Evolutionary conservation across 2,329 filamentous ascomycete species (phyloP), one percentile per base, ranked within the genome.

Genomic region (Colletotrichum orbiculare): DNA sequence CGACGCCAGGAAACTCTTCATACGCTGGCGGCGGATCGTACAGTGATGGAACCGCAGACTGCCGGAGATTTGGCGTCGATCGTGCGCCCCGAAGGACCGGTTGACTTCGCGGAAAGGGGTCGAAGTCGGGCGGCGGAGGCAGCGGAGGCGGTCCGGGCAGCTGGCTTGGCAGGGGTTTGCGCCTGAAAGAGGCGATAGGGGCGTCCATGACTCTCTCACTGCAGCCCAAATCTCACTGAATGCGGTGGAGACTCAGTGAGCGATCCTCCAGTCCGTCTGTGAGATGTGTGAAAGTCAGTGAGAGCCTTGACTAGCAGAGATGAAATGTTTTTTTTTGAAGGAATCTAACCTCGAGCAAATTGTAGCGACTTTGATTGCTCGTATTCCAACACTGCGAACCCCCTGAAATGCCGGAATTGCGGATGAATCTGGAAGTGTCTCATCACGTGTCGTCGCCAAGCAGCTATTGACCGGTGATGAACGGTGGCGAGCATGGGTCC

Each of bases 371-470:
- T 8, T 9, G 11, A 35, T 12, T 13, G n/a, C 3, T 64, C 55
- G 55, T 54, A 64, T 49, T 37, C 55, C 10, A 10, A 45, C n/a
- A 61, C 37, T 52, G 56, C 45, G 15, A 52, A 25, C 35, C 50
- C 55, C 55, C 46, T 58, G 55, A 58, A 35, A 11, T 3, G 38
- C 46, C 50, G 55, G 50, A 35, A 11, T 3, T 17, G 38, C 43
- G 55, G 43, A 52, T 57, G 63, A 63, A 62, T 65, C 58, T 65
- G 63, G 63, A 65, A 65, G 41, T 57, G 63, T 66, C 63, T 66
- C 63, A 62, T 66, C 63, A 66, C 63, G 63, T 66, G 63, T 63
- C 25, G 3, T 4, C 58, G 63, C 63, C 63, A 66, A 66, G 63
- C n/a, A 46, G 15, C 15, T 47, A 42, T 45, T 43, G 47, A 37